These are phyloP conservation scores for Zygosaccharomyces sapae DNA, from an alignment of 1,139 yeast species.

Conservation along the genomic window DNA sequence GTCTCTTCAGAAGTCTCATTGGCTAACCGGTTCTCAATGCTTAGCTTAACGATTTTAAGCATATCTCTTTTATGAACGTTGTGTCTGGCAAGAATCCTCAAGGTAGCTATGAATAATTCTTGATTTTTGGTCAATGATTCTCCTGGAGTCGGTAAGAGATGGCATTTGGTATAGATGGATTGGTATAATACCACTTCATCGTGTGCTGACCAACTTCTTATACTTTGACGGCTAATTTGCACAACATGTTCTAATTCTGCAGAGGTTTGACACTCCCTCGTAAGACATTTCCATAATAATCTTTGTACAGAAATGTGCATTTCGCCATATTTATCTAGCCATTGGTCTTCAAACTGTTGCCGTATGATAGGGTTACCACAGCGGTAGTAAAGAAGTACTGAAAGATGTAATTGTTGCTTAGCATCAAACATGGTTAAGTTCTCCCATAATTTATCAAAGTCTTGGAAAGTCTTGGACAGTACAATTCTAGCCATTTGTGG, in stretches of 20 bases:
- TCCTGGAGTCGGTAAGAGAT: slow-evolving; percentile 11
- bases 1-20: slow-evolving; percentile 9
- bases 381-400: slow-evolving; percentile 27
- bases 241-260: slow-evolving; percentile 3
- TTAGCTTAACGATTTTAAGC: slow-evolving; percentile 26
- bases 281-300: slow-evolving; percentile 30
- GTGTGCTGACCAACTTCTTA: slow-evolving; percentile 12
- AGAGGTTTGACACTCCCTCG: neutral
- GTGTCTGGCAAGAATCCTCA: slow-evolving; percentile 14
- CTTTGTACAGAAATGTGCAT: slow-evolving; percentile 27
- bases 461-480: slow-evolving; percentile 18
- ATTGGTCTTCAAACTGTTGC: slow-evolving; percentile 15
- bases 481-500: slow-evolving; percentile 19
- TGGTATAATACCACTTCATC: slow-evolving; percentile 19
- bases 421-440: slow-evolving; percentile 20
- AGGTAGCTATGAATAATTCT: slow-evolving; percentile 14
- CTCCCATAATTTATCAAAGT: slow-evolving; percentile 18
- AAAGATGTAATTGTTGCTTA: slow-evolving; percentile 18
- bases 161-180: slow-evolving; percentile 16
- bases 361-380: slow-evolving; percentile 16
- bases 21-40: slow-evolving; percentile 26
- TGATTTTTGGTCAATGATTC: slow-evolving; percentile 12
- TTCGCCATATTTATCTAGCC: slow-evolving; percentile 22
- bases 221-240: slow-evolving; percentile 7
- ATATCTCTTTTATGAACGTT: slow-evolving; percentile 14